A percentile compares a stretch with the other conserved stretches of the same genome.
Evolutionary conservation across 495 filamentous ascomycete genomes (phyloP).

Genomic region (Pyronema omphalodes): DNA sequence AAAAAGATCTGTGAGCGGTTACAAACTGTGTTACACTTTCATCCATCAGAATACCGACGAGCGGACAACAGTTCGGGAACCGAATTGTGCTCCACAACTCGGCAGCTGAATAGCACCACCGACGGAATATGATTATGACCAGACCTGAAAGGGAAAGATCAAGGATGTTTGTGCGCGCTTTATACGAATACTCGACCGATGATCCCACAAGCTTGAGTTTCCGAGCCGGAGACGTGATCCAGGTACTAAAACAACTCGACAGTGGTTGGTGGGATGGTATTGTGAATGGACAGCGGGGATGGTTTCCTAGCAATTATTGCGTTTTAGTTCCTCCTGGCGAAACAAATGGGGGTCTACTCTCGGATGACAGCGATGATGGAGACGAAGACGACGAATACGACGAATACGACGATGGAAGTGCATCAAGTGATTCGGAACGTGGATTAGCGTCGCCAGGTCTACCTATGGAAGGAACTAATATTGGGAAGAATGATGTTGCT

Average conservation of each 20-base stretch:
- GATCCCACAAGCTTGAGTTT: constrained; percentile 94
- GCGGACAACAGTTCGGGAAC: neutral
- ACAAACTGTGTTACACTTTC: neutral
- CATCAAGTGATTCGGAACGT: constrained; percentile 43
- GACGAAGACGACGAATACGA: constrained; percentile 51
- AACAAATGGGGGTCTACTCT: constrained; percentile 29
- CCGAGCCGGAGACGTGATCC: constrained; percentile 84
- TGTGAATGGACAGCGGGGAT: constrained; percentile 78
- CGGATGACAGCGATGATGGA: constrained; percentile 34
- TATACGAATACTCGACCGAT: constrained; percentile 95
- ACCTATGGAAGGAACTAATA: constrained; percentile 49
- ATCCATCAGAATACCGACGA: neutral
- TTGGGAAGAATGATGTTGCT: constrained; percentile 62
- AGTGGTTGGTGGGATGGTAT: constrained; percentile 99
- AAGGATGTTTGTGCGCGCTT: constrained; percentile 78
- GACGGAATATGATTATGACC: constrained; percentile 4
- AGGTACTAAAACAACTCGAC: constrained; percentile 92
- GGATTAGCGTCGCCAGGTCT: constrained; percentile 37
- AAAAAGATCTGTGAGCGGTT: neutral
- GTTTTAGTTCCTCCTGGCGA: constrained; percentile 63
- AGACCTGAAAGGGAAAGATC: constrained; percentile 29
- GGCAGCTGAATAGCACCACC: neutral
- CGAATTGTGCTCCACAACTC: neutral
- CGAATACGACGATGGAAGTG: constrained; percentile 36
- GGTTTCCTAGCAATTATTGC: constrained; percentile 99